phyloP scores from a whole-genome alignment of 208 protist species.

The Leishmania turanica region DNA sequence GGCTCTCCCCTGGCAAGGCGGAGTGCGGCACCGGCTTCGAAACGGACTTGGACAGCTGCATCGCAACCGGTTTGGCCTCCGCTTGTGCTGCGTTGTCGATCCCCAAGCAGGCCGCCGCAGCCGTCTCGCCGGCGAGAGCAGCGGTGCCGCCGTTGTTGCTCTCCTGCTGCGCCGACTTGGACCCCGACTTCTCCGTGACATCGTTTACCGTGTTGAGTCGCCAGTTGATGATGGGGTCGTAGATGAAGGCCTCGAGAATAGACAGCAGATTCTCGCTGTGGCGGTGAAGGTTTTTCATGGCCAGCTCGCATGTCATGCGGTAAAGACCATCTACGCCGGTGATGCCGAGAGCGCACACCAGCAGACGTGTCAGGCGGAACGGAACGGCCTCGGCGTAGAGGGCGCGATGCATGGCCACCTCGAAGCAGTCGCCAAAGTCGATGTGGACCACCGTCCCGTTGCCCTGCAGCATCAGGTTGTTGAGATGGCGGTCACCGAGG shows the following conservation, averaged over 20 bases:
- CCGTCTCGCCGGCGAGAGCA: constrained; percentile 8
- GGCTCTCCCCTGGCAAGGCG: constrained; percentile 13
- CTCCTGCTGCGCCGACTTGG: constrained; percentile 25
- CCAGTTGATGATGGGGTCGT: constrained; percentile 99
- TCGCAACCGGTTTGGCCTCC: constrained; percentile 35
- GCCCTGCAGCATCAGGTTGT: constrained; percentile 99
- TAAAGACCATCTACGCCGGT: constrained; percentile 99
- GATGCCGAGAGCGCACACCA: constrained; percentile 98
- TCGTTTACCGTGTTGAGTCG: constrained; percentile 77
- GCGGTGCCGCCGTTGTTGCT: constrained; percentile 10
- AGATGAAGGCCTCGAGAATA: constrained; percentile 99
- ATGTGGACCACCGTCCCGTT: constrained; percentile 99
- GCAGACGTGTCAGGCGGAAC: constrained; percentile 99
- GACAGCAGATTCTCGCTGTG: constrained; percentile 99
- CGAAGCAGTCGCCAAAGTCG: constrained; percentile 99
- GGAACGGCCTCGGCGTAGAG: constrained; percentile 99
- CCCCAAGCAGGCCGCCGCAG: constrained; percentile 9
- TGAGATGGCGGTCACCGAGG: constrained; percentile 99
- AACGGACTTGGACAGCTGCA: constrained; percentile 82
- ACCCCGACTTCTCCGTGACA: constrained; percentile 17
- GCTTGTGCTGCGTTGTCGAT: constrained; percentile 20
- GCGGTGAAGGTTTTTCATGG: constrained; percentile 98
- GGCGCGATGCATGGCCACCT: constrained; percentile 98
- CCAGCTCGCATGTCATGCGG: constrained; percentile 96
- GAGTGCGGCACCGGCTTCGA: constrained; percentile 41